Percentiles rank a stretch among this genome's conserved stretches.
Evolutionary conservation across 1,284 basidiomycete species (phyloP).

Genomic region (Cutaneotrichosporon sp.): DNA sequence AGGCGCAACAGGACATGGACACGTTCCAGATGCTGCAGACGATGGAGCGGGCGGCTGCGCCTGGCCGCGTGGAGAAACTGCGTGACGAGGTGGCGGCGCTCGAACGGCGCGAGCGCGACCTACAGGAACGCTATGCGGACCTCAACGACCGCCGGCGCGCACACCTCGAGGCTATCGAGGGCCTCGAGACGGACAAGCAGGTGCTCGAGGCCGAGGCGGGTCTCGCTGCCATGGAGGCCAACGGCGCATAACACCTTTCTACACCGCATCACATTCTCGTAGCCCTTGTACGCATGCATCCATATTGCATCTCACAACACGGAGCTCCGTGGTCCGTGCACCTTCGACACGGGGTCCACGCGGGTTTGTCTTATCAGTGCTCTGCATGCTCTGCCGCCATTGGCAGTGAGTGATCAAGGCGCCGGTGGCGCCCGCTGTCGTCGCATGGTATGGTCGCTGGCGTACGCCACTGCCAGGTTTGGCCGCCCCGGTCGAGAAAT

Average conservation of each 20-base stretch:
- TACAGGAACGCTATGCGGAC: constrained; percentile 80
- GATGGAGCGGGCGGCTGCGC: constrained; percentile 69
- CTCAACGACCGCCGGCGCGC: constrained; percentile 67
- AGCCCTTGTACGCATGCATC: neutral
- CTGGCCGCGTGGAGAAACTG: constrained; percentile 65
- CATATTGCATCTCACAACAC: too few species aligned
- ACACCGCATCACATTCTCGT: too few species aligned
- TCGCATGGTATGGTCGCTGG: too few species aligned
- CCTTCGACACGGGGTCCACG: too few species aligned
- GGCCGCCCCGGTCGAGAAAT: too few species aligned
- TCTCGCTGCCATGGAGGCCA: constrained; percentile 2
- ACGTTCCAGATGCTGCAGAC: constrained; percentile 67
- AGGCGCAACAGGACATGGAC: constrained; percentile 63
- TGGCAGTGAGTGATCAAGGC: too few species aligned
- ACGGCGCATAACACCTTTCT: neutral
- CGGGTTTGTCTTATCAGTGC: too few species aligned
- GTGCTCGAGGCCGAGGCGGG: constrained; percentile 11
- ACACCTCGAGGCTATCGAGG: constrained; percentile 56
- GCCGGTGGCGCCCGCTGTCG: too few species aligned
- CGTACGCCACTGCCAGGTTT: too few species aligned
- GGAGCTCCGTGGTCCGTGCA: too few species aligned
- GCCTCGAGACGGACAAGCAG: constrained; percentile 46
- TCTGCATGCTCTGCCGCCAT: too few species aligned
- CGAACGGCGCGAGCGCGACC: constrained; percentile 64
- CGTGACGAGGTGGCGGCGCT: constrained; percentile 78